Percentiles rank a stretch among this genome's conserved stretches.
phyloP scores from a whole-genome alignment of 148 eudicot species.

The Spergularia marina region DNA sequence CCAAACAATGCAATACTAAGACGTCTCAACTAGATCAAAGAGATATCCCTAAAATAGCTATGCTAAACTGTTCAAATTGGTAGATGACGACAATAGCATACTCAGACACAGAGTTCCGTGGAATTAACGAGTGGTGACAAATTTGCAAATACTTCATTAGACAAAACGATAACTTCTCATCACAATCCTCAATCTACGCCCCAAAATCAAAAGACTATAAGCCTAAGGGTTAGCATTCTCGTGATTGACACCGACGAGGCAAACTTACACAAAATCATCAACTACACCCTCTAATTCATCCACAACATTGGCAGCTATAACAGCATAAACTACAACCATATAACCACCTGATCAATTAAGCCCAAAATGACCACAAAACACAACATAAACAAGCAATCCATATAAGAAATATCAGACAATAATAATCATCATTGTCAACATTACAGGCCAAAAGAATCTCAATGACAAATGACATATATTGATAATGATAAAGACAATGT shows the following conservation, averaged over 20 bases:
- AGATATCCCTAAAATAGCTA: background rate
- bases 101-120: background rate
- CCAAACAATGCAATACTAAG: no score
- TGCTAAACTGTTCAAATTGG: background rate
- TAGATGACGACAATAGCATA: background rate
- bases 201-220: background rate
- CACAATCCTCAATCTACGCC: background rate
- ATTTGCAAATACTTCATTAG: background rate
- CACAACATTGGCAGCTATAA: background rate
- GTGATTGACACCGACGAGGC: background rate
- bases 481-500: slow-evolving; percentile 22
- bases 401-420: background rate
- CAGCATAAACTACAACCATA: background rate
- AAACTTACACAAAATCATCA: background rate
- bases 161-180: background rate
- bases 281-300: background rate
- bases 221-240: background rate
- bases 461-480: slow-evolving; percentile 11
- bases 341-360: background rate
- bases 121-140: background rate
- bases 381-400: background rate
- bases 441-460: slow-evolving; percentile 13
- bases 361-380: background rate
- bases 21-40: no score
- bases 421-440: slow-evolving; percentile 13